These are phyloP conservation scores for Melocanna baccifera DNA, from an alignment of 176 grass and related monocot genomes.

Conservation along the genomic window DNA sequence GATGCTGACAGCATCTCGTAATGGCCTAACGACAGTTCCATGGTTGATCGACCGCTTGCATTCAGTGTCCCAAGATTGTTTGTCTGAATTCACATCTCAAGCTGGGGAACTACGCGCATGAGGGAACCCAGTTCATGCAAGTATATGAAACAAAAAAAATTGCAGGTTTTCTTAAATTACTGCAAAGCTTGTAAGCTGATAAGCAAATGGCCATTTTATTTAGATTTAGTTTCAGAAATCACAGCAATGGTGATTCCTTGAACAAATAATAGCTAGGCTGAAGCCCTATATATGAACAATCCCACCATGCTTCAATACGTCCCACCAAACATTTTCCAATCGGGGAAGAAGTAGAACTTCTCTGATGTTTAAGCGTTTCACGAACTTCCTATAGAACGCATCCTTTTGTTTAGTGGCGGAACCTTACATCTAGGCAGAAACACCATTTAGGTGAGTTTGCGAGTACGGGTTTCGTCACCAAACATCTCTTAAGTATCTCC, in stretches of 20 bases:
- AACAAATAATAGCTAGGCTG: constrained; percentile 18
- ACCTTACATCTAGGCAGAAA: not conserved
- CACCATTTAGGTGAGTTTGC: not conserved
- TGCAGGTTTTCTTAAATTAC: not conserved
- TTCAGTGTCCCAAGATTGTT: not conserved
- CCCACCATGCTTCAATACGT: not conserved
- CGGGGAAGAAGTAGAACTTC: not conserved
- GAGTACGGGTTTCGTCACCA: constrained; percentile 41
- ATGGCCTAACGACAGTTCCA: not conserved
- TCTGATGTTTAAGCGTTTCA: not conserved
- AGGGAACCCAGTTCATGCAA: no score
- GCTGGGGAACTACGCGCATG: not conserved
- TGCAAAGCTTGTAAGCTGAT: not conserved
- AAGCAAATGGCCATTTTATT: constrained; percentile 1
- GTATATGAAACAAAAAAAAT: no score
- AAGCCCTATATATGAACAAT: constrained; percentile 4
- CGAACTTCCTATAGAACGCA: not conserved
- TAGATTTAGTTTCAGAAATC: not conserved
- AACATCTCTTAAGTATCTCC: constrained; percentile 92
- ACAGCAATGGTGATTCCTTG: constrained; percentile 1
- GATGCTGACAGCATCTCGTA: not conserved
- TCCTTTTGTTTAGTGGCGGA: not conserved
- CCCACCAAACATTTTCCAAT: not conserved
- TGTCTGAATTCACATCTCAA: not conserved
- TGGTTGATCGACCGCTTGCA: not conserved